A percentile compares a stretch with the other conserved stretches of the same genome.
Evolutionary conservation across 257 asterid species (phyloP).

Genomic region (Ehretia macrophylla): DNA sequence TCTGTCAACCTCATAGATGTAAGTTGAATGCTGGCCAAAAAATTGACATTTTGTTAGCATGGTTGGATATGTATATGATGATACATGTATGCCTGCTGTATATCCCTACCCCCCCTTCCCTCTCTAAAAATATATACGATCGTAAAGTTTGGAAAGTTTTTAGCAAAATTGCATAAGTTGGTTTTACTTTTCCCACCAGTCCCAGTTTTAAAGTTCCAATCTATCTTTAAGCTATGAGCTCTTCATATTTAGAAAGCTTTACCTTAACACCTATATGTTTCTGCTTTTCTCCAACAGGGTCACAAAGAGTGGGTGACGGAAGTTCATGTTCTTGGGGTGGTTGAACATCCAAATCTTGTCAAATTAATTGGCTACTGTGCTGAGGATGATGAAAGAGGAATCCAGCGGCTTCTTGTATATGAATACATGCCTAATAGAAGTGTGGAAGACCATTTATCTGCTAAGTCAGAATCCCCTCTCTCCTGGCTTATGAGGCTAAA

Average conservation of each 20-base stretch:
- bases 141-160: too few relatives aligned
- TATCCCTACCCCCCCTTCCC: too few relatives aligned
- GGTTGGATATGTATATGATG: too few relatives aligned
- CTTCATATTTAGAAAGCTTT: conserved; percentile 2
- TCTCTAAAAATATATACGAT: too few relatives aligned
- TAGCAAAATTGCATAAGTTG: too few relatives aligned
- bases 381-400: conserved; percentile 97
- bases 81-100: too few relatives aligned
- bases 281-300: conserved; percentile 43
- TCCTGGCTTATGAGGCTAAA: conserved; percentile 87
- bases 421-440: conserved; percentile 92
- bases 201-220: too few relatives aligned
- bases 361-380: conserved; percentile 93
- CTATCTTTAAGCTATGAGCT: background rate
- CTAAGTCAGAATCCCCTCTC: conserved; percentile 52
- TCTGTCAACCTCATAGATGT: too few relatives aligned
- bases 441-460: conserved; percentile 79
- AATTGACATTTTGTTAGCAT: too few relatives aligned
- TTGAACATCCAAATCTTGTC: conserved; percentile 89
- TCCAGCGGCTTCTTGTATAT: conserved; percentile 84
- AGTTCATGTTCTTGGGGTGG: conserved; percentile 91
- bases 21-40: too few relatives aligned
- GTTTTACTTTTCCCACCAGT: too few relatives aligned
- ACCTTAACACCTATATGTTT: too few relatives aligned
- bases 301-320: conserved; percentile 99